A percentile compares a stretch with the other conserved stretches of the same genome.
Conservation (phyloP, 2,329 filamentous ascomycete species). For the Mycosphaerella arachidis region DNA sequence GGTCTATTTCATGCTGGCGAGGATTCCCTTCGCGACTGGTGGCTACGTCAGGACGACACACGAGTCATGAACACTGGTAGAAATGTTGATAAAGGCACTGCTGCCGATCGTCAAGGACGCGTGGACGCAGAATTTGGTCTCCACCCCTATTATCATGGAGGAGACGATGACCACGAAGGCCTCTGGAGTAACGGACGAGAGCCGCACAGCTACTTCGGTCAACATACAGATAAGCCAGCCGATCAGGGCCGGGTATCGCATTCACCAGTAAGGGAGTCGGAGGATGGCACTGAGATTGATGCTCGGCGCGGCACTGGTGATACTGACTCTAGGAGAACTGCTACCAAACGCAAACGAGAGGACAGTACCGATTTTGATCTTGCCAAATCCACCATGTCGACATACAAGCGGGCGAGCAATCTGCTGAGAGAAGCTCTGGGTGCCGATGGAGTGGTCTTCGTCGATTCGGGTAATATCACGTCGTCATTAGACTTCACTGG, state of each 20-base stretch:
- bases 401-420: conserved; percentile 34
- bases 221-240: neutral
- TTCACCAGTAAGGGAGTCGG: neutral
- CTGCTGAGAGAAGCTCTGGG: conserved; percentile 41
- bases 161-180: neutral
- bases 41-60: conserved; percentile 25
- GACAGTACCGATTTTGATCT: neutral
- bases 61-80: conserved; percentile 7
- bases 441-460: conserved; percentile 45
- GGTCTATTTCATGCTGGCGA: conserved; percentile 40
- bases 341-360: neutral
- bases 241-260: neutral
- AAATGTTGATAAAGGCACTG: neutral
- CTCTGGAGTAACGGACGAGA: neutral
- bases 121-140: conserved; percentile 21
- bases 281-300: neutral
- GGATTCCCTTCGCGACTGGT: conserved; percentile 26
- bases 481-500: neutral
- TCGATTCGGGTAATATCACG: conserved; percentile 28
- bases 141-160: neutral
- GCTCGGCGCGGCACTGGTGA: no score
- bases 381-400: conserved; percentile 10
- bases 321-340: neutral
- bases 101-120: neutral
- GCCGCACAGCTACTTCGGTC: neutral